Evolutionary conservation across 2,329 filamentous ascomycete species (phyloP), one percentile per base, ranked within the genome.

Genomic region (Fusarium hostae): DNA sequence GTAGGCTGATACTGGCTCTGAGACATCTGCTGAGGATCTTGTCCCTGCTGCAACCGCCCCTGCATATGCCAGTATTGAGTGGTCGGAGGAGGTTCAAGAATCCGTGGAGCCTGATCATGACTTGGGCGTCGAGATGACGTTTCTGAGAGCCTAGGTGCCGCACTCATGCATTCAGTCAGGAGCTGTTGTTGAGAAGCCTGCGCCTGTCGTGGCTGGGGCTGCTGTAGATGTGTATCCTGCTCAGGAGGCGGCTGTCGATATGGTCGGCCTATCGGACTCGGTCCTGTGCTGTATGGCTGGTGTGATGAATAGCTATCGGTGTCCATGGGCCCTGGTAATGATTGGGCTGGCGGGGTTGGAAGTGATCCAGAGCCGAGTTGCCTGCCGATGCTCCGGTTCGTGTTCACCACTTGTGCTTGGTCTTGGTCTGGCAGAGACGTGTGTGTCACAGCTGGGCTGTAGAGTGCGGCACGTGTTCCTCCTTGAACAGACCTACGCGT

Each of bases 41-140:
- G 30, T 34, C 6, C 11, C 11, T 28, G 30, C 22, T 35, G 54
- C 13, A 47, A 18, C 16, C 40, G 39, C 18, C 39, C 54, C 35
- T 56, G 54, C 4, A 22, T 48, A 56, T 56, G 54, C 54, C 54
- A 56, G 32, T 56, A 56, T 20, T 47, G 30, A 18, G 54, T 56
- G 1, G 39, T 56, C 10, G 39, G 37, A n/a, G 28, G 39, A 26
- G 28, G 28, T 9, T 56, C 39, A 9, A 39, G 52, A 1, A 56
- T 47, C 28, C 39, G 22, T 7, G 50, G 13, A 22, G 11, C n/a
- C 35, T 54, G 34, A 12, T 54, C 50, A 54, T 54, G 12, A 41
- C 34, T 41, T 26, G 24, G 24, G 2, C 15, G 50, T 3, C 28
- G 39, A 32, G 52, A 26, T 5, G 18, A 56, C 9, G 3, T 20